Conservation (phyloP, 106 monocot genomes). For the Alisma plantagoaquatica region DNA sequence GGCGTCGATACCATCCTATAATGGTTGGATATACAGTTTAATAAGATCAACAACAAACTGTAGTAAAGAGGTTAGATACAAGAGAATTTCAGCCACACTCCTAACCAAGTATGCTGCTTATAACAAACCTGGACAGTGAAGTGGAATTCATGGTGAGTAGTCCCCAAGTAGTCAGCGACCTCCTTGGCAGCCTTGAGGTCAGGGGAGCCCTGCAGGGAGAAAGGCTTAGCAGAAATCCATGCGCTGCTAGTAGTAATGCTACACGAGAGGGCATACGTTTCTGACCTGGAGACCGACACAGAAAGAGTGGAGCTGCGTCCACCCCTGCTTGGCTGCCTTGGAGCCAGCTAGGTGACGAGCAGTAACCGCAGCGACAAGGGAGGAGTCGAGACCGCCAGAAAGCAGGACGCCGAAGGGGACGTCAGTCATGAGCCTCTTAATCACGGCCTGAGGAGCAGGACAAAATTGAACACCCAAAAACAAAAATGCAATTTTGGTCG, state of each 20-base stretch:
- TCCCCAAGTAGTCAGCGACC: constrained; percentile 53
- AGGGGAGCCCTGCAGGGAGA: constrained; percentile 40
- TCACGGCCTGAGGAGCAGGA: constrained; percentile 35
- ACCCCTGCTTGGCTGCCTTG: constrained; percentile 48
- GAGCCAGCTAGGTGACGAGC: constrained; percentile 52
- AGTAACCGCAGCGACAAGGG: constrained; percentile 54
- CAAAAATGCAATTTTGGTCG: too few species aligned
- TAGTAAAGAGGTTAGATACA: neutral
- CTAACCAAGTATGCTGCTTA: neutral
- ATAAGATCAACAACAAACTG: too few species aligned
- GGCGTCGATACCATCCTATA: constrained; percentile 60
- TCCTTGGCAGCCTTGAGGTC: constrained; percentile 57
- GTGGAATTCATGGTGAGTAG: constrained; percentile 60
- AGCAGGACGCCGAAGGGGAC: constrained; percentile 74
- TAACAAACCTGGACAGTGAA: constrained; percentile 48
- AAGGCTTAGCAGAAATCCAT: neutral
- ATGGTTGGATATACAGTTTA: too few species aligned
- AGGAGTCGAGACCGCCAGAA: constrained; percentile 73
- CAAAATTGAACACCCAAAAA: neutral
- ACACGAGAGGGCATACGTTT: too few species aligned
- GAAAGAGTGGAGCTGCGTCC: constrained; percentile 62
- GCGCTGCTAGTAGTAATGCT: neutral
- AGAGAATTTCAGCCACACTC: neutral
- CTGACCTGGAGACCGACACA: constrained; percentile 58
- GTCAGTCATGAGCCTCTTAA: constrained; percentile 80